These are phyloP conservation scores for Boletus fagicola DNA, from an alignment of 768 basidiomycete species.

Conservation along the genomic window DNA sequence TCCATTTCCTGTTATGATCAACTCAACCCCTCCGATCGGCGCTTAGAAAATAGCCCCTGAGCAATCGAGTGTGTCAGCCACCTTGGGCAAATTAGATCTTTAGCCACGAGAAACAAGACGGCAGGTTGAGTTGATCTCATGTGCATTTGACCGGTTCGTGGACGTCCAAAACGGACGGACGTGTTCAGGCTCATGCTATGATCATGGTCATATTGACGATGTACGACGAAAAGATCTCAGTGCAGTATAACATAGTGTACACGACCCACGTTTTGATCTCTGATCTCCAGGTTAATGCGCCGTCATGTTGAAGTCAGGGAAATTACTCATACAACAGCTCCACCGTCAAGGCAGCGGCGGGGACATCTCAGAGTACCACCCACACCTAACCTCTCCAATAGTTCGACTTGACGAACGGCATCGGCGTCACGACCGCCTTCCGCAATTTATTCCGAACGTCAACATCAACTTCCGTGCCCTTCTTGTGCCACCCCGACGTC, in stretches of 20 bases:
- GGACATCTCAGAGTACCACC: not conserved
- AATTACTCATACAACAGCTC: not conserved
- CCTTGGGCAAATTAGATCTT: too few species aligned
- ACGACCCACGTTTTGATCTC: not conserved
- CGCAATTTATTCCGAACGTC: conserved; percentile 82
- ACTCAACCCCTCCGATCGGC: too few species aligned
- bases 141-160: not conserved
- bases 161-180: too few species aligned
- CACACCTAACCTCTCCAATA: conserved; percentile 65
- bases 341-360: not conserved
- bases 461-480: conserved; percentile 80
- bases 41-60: not conserved
- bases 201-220: not conserved
- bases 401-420: conserved; percentile 85
- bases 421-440: conserved; percentile 67
- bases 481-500: conserved; percentile 79
- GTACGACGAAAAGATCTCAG: not conserved
- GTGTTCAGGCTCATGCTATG: not conserved
- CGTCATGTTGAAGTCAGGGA: not conserved
- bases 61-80: too few species aligned
- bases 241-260: not conserved
- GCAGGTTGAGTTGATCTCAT: too few species aligned
- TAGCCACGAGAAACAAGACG: not conserved
- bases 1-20: too few species aligned
- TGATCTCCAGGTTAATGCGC: not conserved